phyloP scores from a whole-genome alignment of 768 basidiomycete genomes.

The Rubroboletus pulcherrimus region DNA sequence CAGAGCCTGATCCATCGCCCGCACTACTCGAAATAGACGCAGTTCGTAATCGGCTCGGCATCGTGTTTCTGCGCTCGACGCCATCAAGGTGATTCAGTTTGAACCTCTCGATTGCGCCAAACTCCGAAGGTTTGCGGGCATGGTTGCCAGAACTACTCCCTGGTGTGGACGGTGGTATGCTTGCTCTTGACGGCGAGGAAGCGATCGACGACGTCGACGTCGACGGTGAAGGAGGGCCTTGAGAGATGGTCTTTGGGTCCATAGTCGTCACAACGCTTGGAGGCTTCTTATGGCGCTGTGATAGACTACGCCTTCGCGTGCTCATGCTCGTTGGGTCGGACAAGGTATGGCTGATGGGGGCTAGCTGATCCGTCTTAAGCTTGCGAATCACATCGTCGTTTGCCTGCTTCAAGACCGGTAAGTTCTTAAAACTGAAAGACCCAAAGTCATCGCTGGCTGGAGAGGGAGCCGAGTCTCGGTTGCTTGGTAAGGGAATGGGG shows the following conservation, averaged over 20 bases:
- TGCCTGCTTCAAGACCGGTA: slow-evolving; percentile 93
- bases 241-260: slow-evolving; percentile 57
- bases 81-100: slow-evolving; percentile 78
- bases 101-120: slow-evolving; percentile 83
- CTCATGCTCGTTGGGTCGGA: slow-evolving; percentile 58
- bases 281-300: slow-evolving; percentile 75
- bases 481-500: slow-evolving; percentile 32
- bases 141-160: slow-evolving; percentile 56
- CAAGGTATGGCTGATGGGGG: slow-evolving; percentile 70
- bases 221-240: slow-evolving; percentile 88
- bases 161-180: slow-evolving; percentile 67
- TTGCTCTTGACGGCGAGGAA: slow-evolving; percentile 81
- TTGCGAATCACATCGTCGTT: slow-evolving; percentile 98
- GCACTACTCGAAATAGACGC: slow-evolving; percentile 82
- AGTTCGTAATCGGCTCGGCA: slow-evolving; percentile 84
- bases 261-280: slow-evolving; percentile 70
- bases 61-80: slow-evolving; percentile 73
- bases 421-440: slow-evolving; percentile 96
- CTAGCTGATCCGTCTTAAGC: slow-evolving; percentile 86
- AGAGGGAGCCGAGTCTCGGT: slow-evolving; percentile 41
- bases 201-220: slow-evolving; percentile 90
- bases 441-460: slow-evolving; percentile 89
- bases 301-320: slow-evolving; percentile 75
- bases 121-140: slow-evolving; percentile 84
- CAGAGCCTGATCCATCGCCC: slow-evolving; percentile 76